Conservation (phyloP, 768 basidiomycete genomes). For the Podaxis mareebaensis region DNA sequence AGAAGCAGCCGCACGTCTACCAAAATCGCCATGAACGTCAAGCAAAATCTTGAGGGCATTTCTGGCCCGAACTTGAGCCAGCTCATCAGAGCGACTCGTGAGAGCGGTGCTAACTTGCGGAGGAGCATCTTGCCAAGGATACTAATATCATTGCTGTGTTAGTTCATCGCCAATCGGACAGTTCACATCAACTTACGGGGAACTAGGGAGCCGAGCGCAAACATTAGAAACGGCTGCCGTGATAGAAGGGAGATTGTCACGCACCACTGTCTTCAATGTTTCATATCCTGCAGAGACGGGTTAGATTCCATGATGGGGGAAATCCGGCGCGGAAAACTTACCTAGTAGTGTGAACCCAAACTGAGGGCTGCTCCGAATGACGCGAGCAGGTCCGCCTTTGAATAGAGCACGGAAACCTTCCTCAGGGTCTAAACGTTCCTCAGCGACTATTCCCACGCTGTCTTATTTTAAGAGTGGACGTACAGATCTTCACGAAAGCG, state of each 20-base stretch:
- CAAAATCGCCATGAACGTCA: constrained; percentile 90
- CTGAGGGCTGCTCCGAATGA: constrained; percentile 87
- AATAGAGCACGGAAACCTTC: constrained; percentile 89
- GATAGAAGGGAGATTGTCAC: constrained; percentile 26
- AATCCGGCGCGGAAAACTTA: constrained; percentile 23
- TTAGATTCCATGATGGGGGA: constrained; percentile 19
- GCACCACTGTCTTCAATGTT: constrained; percentile 45
- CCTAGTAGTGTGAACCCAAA: constrained; percentile 92
- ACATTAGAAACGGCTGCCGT: constrained; percentile 6
- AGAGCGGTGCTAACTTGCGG: constrained; percentile 69
- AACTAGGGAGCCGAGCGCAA: constrained; percentile 32
- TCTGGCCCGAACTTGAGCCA: constrained; percentile 86
- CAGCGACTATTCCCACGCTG: constrained; percentile 14
- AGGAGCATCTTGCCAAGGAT: constrained; percentile 76
- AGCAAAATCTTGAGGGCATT: constrained; percentile 93
- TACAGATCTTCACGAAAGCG: constrained; percentile 89
- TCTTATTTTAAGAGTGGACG: constrained; percentile 29
- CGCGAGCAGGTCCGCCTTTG: constrained; percentile 89
- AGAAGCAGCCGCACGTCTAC: constrained; percentile 51
- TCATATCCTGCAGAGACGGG: constrained; percentile 37
- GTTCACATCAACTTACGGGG: constrained; percentile 40
- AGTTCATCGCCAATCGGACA: constrained; percentile 25
- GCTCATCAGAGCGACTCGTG: constrained; percentile 74
- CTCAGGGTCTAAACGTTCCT: constrained; percentile 63
- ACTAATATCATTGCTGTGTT: constrained; percentile 45